Conservation (phyloP, 257 asterid species). For the Solanum phureja region DNA sequence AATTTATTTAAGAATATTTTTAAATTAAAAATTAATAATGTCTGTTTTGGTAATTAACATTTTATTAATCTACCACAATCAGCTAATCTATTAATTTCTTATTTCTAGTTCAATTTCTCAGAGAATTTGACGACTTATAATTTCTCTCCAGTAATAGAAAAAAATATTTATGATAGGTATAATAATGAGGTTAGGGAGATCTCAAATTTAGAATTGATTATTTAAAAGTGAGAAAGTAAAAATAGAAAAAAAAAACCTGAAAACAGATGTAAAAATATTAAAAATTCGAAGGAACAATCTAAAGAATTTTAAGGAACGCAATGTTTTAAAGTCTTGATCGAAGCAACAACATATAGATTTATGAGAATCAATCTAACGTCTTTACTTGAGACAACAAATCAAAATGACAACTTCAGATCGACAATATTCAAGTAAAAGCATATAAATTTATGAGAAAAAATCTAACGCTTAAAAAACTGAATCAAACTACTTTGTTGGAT, state of each 20-base stretch:
- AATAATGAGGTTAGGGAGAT: not conserved
- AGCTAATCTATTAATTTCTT: not conserved
- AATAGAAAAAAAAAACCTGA: no score
- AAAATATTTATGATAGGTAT: not conserved
- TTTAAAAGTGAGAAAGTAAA: not conserved
- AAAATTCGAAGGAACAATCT: no score
- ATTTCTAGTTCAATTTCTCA: not conserved
- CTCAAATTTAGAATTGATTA: not conserved
- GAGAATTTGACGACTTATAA: no score
- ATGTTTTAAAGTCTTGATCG: no score
- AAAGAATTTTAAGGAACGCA: not conserved
- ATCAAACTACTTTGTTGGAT: no score
- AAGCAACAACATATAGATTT: not conserved
- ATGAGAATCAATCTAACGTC: not conserved
- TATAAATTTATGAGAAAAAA: no score
- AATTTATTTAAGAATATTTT: not conserved
- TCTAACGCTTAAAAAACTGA: not conserved
- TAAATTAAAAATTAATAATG: not conserved
- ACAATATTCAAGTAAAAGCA: not conserved
- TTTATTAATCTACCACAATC: not conserved
- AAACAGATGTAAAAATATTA: not conserved
- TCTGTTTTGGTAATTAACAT: not conserved
- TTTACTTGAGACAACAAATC: not conserved
- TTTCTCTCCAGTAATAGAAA: no score
- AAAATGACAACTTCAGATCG: not conserved